Evolutionary conservation across 1,139 yeast species (phyloP).

Genomic region (Yamadazyma sp.): DNA sequence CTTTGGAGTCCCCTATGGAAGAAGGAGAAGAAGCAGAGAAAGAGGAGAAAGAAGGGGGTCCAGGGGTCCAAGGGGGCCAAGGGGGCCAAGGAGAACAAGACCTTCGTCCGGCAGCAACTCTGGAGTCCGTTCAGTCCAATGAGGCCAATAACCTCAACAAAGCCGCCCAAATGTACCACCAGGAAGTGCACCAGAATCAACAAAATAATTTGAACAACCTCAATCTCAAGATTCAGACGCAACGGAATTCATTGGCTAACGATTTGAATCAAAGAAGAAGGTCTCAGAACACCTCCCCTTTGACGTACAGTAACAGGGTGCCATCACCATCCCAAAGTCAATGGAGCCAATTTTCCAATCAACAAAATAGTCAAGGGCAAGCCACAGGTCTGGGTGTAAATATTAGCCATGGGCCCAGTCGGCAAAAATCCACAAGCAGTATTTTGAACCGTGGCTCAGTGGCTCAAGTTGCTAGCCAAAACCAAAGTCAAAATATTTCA

Average conservation of each 20-base stretch:
- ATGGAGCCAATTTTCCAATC: conserved; percentile 1
- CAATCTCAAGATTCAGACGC: conserved; percentile 11
- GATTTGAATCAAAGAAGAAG: conserved; percentile 16
- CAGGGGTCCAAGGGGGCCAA: too few species aligned
- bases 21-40: neutral
- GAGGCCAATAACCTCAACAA: neutral
- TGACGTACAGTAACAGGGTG: conserved; percentile 8
- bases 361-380: neutral
- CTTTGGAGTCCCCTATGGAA: neutral
- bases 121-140: neutral
- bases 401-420: neutral
- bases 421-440: neutral
- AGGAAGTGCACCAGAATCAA: conserved; percentile 14
- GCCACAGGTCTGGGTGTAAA: neutral
- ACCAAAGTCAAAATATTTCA: conserved; percentile 6
- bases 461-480: conserved; percentile 1
- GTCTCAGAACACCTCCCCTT: conserved; percentile 14
- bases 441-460: conserved; percentile 5
- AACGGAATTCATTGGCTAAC: conserved; percentile 12
- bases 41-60: too few species aligned
- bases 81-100: neutral
- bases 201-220: conserved; percentile 13
- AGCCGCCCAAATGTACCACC: conserved; percentile 16
- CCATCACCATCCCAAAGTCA: conserved; percentile 10
- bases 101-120: neutral